Evolutionary conservation across 345 rosid genomes (phyloP), one percentile per base, ranked within the genome.

Genomic region (Citrus mangshanensis): DNA sequence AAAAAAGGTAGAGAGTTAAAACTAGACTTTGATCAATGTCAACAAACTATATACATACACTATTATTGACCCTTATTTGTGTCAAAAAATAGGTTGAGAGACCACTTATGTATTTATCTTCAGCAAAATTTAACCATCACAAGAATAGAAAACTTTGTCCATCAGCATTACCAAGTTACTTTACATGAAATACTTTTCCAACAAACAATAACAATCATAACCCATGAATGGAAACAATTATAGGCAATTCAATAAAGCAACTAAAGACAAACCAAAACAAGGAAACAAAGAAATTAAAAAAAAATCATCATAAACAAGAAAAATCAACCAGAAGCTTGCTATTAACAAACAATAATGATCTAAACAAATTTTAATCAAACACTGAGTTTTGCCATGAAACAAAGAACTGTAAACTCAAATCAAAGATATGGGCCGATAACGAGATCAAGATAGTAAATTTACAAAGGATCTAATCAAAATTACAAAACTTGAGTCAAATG

Each of bases 371-470:
- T 30, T 37, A 46, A 61, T 40, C 70, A 68, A 61, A 65, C 2
- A 30, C 9, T 9, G 13, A 37, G 55, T 37, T 21, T n/a, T 51
- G 7, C 35, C 68, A 74, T 32, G n/a, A 66, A 42, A 79, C 54
- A 62, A 61, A 58, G 37, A 69, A 75, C n/a, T 55, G 28, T 72
- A 28, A 4, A 54, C 25, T 10, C n/a, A 73, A 68, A 68, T 67
- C 81, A 63, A 77, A 86, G 89, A 91, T 89, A 88, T 81, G 83
- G 49, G 62, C 42, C 66, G 51, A 21, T 24, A 28, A 79, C 18
- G 25, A 60, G 60, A 77, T 14, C 63, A 58, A 81, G 40, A 63
- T 5, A 64, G 63, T 35, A 60, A 81, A 74, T 40, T 37, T 46
- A 77, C 40, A 63, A 74, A 83, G 75, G 86, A 86, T 88, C 81